A percentile compares a stretch with the other conserved stretches of the same genome.
These are phyloP conservation scores for Mucor lusitanicus DNA, from an alignment of 371 early-diverging fungal species.

Conservation along the genomic window DNA sequence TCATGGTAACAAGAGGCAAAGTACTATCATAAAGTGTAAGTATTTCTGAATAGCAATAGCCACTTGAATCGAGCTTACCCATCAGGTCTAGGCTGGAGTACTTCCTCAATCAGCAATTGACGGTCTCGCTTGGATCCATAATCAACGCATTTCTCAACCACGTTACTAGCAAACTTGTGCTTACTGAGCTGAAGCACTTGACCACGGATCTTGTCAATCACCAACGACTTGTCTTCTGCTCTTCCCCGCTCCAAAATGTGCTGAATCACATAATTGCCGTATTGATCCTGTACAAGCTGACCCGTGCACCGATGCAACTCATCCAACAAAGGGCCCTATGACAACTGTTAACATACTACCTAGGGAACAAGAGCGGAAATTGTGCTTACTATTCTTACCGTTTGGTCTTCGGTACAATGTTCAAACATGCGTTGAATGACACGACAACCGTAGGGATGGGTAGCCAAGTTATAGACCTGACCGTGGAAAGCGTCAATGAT, in stretches of 20 bases:
- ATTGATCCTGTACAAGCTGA: constrained; percentile 97
- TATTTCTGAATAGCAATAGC: not conserved
- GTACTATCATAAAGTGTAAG: constrained; percentile 43
- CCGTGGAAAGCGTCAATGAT: constrained; percentile 97
- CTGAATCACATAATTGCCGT: constrained; percentile 98
- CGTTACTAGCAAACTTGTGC: constrained; percentile 99
- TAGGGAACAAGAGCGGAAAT: too few relatives aligned
- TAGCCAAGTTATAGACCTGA: constrained; percentile 94
- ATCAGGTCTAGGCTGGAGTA: constrained; percentile 72
- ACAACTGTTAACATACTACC: not conserved
- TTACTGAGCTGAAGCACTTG: constrained; percentile 88
- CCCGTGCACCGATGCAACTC: constrained; percentile 92
- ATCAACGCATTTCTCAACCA: constrained; percentile 95
- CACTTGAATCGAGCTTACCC: constrained; percentile 49
- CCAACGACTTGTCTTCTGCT: constrained; percentile 78
- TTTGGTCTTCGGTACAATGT: constrained; percentile 90
- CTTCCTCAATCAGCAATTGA: constrained; percentile 87
- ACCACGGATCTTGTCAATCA: constrained; percentile 90
- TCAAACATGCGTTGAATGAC: constrained; percentile 99
- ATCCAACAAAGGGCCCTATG: constrained; percentile 77
- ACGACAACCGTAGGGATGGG: constrained; percentile 99
- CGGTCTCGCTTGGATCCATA: constrained; percentile 76
- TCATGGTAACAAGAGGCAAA: constrained; percentile 87
- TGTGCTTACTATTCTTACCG: constrained; percentile 47
- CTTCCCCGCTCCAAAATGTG: constrained; percentile 97